Percentiles rank a stretch among this genome's conserved stretches.
Conservation (phyloP, 2,329 filamentous ascomycete genomes). For the Ophiostoma pallidulum region DNA sequence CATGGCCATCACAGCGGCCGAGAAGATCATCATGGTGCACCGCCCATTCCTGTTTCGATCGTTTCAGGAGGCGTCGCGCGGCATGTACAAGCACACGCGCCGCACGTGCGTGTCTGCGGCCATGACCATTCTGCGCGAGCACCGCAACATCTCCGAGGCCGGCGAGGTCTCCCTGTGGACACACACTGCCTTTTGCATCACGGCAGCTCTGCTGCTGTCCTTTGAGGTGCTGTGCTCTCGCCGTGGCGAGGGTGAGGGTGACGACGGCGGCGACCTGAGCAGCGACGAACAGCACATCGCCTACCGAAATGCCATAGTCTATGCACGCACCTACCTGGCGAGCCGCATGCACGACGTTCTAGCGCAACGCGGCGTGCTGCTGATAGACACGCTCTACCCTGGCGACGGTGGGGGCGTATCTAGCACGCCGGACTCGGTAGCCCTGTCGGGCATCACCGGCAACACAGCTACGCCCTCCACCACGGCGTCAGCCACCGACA, state of each 20-base stretch:
- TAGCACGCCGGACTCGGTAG: too few species aligned
- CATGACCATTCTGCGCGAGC: slow-evolving; percentile 25
- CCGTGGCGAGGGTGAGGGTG: background rate
- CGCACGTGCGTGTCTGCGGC: slow-evolving; percentile 28
- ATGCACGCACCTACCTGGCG: slow-evolving; percentile 14
- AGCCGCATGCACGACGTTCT: slow-evolving; percentile 16
- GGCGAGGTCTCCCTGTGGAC: slow-evolving; percentile 21
- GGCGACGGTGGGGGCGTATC: background rate
- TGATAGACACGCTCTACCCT: slow-evolving; percentile 17
- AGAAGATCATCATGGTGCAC: slow-evolving; percentile 32
- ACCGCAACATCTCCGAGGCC: slow-evolving; percentile 15
- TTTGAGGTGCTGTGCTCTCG: slow-evolving; percentile 17
- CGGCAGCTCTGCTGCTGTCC: slow-evolving; percentile 19
- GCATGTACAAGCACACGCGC: slow-evolving; percentile 22
- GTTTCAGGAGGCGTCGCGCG: slow-evolving; percentile 18
- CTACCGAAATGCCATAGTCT: slow-evolving; percentile 13
- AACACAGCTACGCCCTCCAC: background rate
- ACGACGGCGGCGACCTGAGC: background rate
- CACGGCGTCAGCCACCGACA: background rate
- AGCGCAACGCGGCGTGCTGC: slow-evolving; percentile 17
- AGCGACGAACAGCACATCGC: slow-evolving; percentile 2
- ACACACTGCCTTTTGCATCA: slow-evolving; percentile 22
- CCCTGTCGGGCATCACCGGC: background rate
- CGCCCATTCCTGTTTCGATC: slow-evolving; percentile 27
- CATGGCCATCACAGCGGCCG: slow-evolving; percentile 29